These are phyloP conservation scores for Phlebiopsis gigantea DNA, from an alignment of 768 basidiomycete species.

Conservation along the genomic window DNA sequence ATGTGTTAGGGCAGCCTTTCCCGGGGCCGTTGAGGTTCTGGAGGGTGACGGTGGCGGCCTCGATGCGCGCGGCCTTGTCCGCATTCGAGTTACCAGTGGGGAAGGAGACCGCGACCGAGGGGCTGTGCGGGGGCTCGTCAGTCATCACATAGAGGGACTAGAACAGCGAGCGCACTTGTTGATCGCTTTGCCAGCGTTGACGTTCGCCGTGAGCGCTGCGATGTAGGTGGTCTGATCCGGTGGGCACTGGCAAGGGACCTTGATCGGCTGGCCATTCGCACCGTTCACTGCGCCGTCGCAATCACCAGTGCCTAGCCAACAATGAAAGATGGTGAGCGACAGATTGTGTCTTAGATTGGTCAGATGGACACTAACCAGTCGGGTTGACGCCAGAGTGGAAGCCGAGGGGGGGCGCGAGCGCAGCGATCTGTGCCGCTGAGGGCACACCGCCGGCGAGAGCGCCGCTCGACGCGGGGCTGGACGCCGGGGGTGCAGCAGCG, in stretches of 20 bases:
- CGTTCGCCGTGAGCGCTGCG: conserved; percentile 44
- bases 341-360: neutral
- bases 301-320: conserved; percentile 47
- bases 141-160: neutral
- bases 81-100: conserved; percentile 51
- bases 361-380: conserved; percentile 35
- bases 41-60: conserved; percentile 58
- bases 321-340: conserved; percentile 6
- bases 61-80: conserved; percentile 51
- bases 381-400: conserved; percentile 52
- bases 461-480: conserved; percentile 1
- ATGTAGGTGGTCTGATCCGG: conserved; percentile 50
- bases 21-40: conserved; percentile 71
- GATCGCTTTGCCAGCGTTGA: conserved; percentile 54
- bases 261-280: conserved; percentile 48
- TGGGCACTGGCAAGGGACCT: conserved; percentile 63
- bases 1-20: conserved; percentile 58
- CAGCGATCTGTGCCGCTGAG: conserved; percentile 17
- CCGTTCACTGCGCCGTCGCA: conserved; percentile 62
- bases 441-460: conserved; percentile 1
- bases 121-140: conserved; percentile 19
- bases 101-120: conserved; percentile 52
- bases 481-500: conserved; percentile 5
- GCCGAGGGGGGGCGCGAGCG: conserved; percentile 59
- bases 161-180: conserved; percentile 39